Conservation (phyloP, 1,139 yeast species). For the Yamadazyma sp. region DNA sequence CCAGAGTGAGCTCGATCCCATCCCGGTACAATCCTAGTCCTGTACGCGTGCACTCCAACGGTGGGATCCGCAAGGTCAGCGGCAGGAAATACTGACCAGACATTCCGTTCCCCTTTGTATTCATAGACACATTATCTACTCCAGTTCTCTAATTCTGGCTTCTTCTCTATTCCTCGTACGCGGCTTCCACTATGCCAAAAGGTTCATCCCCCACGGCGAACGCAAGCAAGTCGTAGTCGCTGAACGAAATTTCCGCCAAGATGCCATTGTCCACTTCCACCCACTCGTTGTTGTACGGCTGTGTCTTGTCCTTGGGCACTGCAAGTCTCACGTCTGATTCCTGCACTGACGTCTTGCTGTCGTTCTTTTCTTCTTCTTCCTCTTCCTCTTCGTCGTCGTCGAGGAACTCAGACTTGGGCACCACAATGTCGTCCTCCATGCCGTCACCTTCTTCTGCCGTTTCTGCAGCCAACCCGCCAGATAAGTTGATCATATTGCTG, state of each 20-base stretch:
- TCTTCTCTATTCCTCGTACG: conserved; percentile 32
- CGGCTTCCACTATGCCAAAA: conserved; percentile 42
- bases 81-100: conserved; percentile 15
- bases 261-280: conserved; percentile 29
- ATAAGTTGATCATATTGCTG: conserved; percentile 36
- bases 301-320: conserved; percentile 39
- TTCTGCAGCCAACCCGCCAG: conserved; percentile 47
- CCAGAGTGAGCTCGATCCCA: conserved; percentile 27
- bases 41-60: conserved; percentile 31
- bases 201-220: conserved; percentile 39
- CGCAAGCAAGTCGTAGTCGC: conserved; percentile 42
- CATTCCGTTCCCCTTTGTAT: not conserved
- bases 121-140: not conserved
- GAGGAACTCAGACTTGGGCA: conserved; percentile 28
- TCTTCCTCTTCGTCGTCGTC: conserved; percentile 19
- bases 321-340: conserved; percentile 35
- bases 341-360: conserved; percentile 8
- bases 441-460: conserved; percentile 18
- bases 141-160: not conserved
- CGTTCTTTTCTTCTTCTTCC: conserved; percentile 7
- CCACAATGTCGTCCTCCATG: conserved; percentile 27
- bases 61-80: conserved; percentile 41
- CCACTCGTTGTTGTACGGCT: conserved; percentile 45
- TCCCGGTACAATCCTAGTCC: conserved; percentile 19
- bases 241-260: conserved; percentile 27